Base-by-base conservation (phyloP, 345 rosid genomes). In the Abelmoschus esculentus region DNA sequence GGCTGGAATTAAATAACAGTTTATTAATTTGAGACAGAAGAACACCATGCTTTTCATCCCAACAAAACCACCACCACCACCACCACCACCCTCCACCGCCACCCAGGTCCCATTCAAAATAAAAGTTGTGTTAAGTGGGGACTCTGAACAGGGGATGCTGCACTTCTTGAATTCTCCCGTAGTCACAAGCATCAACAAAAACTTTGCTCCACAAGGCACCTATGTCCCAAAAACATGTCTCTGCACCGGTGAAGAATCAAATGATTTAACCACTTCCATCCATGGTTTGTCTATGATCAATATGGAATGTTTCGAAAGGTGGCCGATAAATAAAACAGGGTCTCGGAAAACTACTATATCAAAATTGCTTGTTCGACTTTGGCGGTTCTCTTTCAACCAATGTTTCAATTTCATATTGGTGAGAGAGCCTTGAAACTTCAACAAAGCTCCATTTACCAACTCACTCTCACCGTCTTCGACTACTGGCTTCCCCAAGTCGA, bases 141-240 rank as follows among this genome's bases (percentile, higher is more conserved):
- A 49, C 52, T 46, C 52, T 15, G 5, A 46, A 46, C 15, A 46
- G 17, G 17, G 6, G 6, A 49, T 49, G 18, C 53, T 15, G 53
- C 53, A 49, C 53, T 49, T 49, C 3, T 49, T 49, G 53, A 49
- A 49, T 15, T 14, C 53, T 49, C 18, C 53, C 6, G 17, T 12
- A 49, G 53, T 15, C 46, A 38, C 42, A 42, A 42, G 13, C 53
- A 12, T 14, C 6, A 5, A 49, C 53, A 49, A 49, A 49, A 49
- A 14, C 53, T 49, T 49, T 49, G 53, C 14, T 49, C 53, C 69
- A 52, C 61, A 69, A 22, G 34, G 6, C 56, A 53, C 11, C 11
- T 75, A 93, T 49, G 97, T 79, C 75, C 98, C 98, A 67, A 80
- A 93, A 71, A 89, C 76, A 87, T 91, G 96, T 87, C 96, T 93